Evolutionary conservation across 345 rosid species (phyloP), one percentile per base, ranked within the genome.

Genomic region (Euphorbia tirucalli): DNA sequence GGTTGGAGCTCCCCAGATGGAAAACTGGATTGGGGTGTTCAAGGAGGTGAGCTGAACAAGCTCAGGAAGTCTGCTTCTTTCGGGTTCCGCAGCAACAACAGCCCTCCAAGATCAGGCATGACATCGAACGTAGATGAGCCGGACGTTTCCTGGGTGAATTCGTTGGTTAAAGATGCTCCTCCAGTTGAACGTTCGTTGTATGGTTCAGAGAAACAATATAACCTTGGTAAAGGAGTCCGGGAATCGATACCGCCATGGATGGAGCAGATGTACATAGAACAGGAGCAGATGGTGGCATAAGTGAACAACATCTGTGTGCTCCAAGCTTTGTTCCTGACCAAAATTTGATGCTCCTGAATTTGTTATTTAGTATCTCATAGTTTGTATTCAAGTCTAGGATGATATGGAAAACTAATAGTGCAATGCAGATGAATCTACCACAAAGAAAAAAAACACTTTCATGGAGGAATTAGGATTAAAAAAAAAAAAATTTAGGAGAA

Each of bases 141-240:
- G 21, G 99, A 96, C 68, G 89, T 92, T 37, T 90, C 99, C 11
- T 92, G 99, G 99, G 98, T 95, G 75, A 77, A 81, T 78, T 84
- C 96, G 11, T 66, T 92, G 74, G 97, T 95, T 66, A 92, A 88
- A 83, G 99, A 95, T 58, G 90, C 43, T 56, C 70, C 85, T 25
- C 85, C 85, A 0, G 85, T 57, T n/a, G 74, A 84, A 76, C 69
- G 65, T n/a, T 72, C 74, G 11, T 64, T 54, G n/a, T 83, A 75
- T 0, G 83, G 81, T 7, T 48, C 74, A 22, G 84, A 78, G 37
- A 83, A 71, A 68, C 82, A 76, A 3, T 83, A 83, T 74, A 77
- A 68, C 72, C 62, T 71, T 7, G 76, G 83, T 32, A 77, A 83
- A 24, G 84, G 80, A 9, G 78, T 5, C 65, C 84, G 79, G 1